Conservation (phyloP, 371 early-diverging fungal genomes). For the Phascolomyces articulosus region DNA sequence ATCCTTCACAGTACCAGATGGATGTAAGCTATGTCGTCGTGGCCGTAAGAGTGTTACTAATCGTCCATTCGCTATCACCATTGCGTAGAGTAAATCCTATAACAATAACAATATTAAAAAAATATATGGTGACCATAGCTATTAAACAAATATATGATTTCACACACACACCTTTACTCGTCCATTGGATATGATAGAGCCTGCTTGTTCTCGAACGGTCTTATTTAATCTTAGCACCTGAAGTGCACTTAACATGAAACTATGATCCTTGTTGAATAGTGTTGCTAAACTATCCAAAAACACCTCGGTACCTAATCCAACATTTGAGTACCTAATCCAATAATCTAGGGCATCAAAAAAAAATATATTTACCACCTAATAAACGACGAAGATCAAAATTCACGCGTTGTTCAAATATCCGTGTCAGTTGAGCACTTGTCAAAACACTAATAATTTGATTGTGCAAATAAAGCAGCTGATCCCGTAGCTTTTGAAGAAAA, state of each 20-base stretch:
- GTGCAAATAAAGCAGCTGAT: conserved; percentile 82
- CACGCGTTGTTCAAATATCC: conserved; percentile 84
- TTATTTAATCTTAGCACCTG: conserved; percentile 74
- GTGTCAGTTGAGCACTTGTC: conserved; percentile 79
- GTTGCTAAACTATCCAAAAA: conserved; percentile 82
- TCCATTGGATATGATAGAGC: conserved; percentile 56
- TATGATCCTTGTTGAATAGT: conserved; percentile 71
- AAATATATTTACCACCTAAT: conserved; percentile 71
- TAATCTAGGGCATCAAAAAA: too few species aligned
- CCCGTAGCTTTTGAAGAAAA: conserved; percentile 59
- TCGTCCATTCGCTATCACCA: conserved; percentile 76
- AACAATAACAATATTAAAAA: too few species aligned
- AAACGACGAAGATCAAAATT: conserved; percentile 91
- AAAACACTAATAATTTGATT: conserved; percentile 88
- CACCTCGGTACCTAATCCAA: conserved; percentile 75
- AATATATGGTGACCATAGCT: background rate
- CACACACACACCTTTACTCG: conserved; percentile 55
- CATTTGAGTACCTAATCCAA: background rate
- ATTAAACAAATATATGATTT: background rate
- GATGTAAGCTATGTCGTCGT: conserved; percentile 78
- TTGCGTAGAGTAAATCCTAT: conserved; percentile 74
- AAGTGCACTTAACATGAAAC: conserved; percentile 80
- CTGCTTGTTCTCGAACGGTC: conserved; percentile 68
- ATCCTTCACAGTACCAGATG: conserved; percentile 50
- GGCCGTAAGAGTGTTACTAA: conserved; percentile 81